Percentiles rank a stretch among this genome's conserved stretches.
Conservation (phyloP, 352 stramenopile genomes). For the Globisporangium middletonii region DNA sequence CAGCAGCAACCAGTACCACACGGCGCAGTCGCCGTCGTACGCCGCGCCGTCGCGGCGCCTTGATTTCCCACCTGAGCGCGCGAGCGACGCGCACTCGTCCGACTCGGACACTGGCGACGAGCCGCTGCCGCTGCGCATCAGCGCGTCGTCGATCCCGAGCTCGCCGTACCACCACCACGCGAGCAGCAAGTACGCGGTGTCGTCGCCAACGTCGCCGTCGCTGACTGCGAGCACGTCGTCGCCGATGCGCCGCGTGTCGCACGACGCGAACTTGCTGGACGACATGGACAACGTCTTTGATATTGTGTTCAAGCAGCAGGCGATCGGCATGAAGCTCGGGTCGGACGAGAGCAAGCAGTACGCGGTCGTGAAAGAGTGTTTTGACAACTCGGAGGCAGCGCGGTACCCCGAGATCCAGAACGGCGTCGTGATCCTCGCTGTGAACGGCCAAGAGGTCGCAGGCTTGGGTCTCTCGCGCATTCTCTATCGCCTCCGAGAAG, state of each 20-base stretch:
- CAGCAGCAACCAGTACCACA: conserved; percentile 2
- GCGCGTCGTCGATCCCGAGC: conserved; percentile 11
- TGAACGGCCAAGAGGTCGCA: conserved; percentile 75
- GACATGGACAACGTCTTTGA: conserved; percentile 78
- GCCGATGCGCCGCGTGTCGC: conserved; percentile 14
- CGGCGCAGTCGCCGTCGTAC: conserved; percentile 6
- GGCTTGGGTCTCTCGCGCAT: conserved; percentile 68
- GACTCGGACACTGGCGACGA: conserved; percentile 56
- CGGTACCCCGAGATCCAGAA: conserved; percentile 75
- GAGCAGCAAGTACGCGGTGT: conserved; percentile 1
- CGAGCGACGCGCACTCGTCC: conserved; percentile 14
- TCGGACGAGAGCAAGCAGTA: conserved; percentile 65
- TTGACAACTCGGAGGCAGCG: conserved; percentile 66
- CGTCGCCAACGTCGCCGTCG: conserved; percentile 15
- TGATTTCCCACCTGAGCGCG: conserved; percentile 13
- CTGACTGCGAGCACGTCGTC: conserved; percentile 19
- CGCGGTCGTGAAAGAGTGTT: conserved; percentile 78
- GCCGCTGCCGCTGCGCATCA: conserved; percentile 8
- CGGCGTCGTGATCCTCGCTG: conserved; percentile 73
- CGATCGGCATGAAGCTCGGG: conserved; percentile 79
- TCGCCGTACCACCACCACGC: conserved; percentile 8
- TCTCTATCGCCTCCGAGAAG: conserved; percentile 70
- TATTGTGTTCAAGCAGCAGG: conserved; percentile 83
- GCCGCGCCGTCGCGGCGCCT: conserved; percentile 2
- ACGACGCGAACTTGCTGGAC: conserved; percentile 31